Conservation (phyloP, 805 yeast genomes). For the Saccharomycopsis javanensis region DNA sequence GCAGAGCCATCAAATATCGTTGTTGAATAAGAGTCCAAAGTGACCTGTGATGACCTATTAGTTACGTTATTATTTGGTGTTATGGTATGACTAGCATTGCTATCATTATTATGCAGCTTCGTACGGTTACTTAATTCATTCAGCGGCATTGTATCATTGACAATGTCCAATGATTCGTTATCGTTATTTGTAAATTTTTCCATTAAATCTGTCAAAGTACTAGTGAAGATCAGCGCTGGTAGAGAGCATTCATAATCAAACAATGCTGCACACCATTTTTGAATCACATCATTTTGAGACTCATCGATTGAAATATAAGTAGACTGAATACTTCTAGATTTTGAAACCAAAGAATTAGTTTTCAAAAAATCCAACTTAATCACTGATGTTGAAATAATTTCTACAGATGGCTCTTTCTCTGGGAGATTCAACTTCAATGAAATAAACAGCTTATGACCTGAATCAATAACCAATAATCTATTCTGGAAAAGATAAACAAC, state of each 20-base stretch:
- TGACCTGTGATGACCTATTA: background rate
- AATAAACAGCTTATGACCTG: conserved; percentile 7
- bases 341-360: background rate
- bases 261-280: conserved; percentile 19
- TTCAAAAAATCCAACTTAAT: conserved; percentile 13
- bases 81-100: background rate
- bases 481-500: conserved; percentile 11
- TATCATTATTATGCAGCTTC: background rate
- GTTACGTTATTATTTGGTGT: background rate
- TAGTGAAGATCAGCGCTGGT: conserved; percentile 14
- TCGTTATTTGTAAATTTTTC: background rate
- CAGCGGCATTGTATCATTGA: background rate
- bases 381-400: conserved; percentile 13
- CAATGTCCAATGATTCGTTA: background rate
- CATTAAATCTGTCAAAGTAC: conserved; percentile 9
- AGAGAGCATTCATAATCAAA: conserved; percentile 17
- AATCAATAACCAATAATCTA: conserved; percentile 9
- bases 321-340: conserved; percentile 5
- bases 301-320: conserved; percentile 13
- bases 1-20: background rate
- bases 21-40: background rate
- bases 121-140: background rate
- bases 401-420: conserved; percentile 12
- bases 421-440: conserved; percentile 5
- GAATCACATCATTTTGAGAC: conserved; percentile 15